Evolutionary conservation across 2,329 filamentous ascomycete genomes (phyloP), one percentile per base, ranked within the genome.

Genomic region (Ampelomyces quisqualis): DNA sequence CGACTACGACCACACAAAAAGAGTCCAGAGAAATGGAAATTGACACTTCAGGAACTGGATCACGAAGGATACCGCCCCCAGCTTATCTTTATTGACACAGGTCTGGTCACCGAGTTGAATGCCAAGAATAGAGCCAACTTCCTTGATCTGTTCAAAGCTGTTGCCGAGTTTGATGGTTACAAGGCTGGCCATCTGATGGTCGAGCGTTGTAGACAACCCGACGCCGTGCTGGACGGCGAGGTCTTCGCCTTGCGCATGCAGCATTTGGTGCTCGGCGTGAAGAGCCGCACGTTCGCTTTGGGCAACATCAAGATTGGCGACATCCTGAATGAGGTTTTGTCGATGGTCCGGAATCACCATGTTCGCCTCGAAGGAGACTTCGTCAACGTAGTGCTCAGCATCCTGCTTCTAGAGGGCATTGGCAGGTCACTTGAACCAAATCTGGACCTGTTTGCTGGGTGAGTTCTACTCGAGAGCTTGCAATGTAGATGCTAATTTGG

Each of bases 181-280:
- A 90, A 88, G 64, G 90, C 91, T 3, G 93, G 93, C 0, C 83
- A 94, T 49, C 77, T 98, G 27, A 98, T 98, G 93, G 91, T 94
- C 45, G 88, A 95, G 67, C 84, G 93, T 30, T 97, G 90, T 62
- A 85, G 91, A 11, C 90, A 95, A 64, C 93, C 93, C 0, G 86
- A 93, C 30, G 87, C 87, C 2, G 93, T 98, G 1, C 77, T 95
- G 15, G 87, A 96, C 53, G 73, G 85, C 44, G 91, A 98, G 53
- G 80, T 97, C 0, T 98, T 97, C 62, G 90, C 91, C 0, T 74
- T 97, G 43, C 89, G 90, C 65, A 97, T 98, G 91, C 90, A 98
- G 69, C 90, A 97, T 70, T 79, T 98, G 4, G 89, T 98, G 2
- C 74, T 97, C 1, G 82, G 85, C 19, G 90, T 98, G 53, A 97